Conservation (phyloP, 495 filamentous ascomycete genomes). For the Aspergillus baeticus region DNA sequence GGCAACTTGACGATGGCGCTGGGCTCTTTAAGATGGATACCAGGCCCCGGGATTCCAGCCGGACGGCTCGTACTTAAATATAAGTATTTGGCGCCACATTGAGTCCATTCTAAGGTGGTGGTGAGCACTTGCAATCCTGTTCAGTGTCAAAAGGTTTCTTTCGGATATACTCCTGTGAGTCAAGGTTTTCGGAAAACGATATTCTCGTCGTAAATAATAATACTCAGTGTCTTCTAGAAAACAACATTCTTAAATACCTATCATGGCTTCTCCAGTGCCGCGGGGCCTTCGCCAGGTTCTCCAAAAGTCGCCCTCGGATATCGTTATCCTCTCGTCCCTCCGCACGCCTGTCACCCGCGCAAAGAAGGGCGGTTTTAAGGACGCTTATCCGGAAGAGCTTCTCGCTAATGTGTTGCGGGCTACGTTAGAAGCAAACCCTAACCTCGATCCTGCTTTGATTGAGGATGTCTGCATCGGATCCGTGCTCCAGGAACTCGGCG, state of each 20-base stretch:
- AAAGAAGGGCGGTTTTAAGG: conserved; percentile 78
- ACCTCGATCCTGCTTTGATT: conserved; percentile 68
- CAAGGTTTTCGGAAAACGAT: not conserved
- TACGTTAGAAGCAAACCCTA: conserved; percentile 72
- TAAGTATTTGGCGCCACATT: conserved; percentile 11
- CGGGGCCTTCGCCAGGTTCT: conserved; percentile 75
- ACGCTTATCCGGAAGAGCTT: conserved; percentile 88
- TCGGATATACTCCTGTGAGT: not conserved
- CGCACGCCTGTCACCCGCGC: conserved; percentile 83
- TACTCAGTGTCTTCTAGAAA: too few relatives aligned
- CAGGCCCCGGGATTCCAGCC: conserved; percentile 32
- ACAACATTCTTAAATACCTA: not conserved
- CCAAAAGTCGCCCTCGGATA: conserved; percentile 73
- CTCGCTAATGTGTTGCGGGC: conserved; percentile 79
- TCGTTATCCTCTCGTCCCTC: conserved; percentile 84
- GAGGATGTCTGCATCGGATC: conserved; percentile 84
- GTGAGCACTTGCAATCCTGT: not conserved
- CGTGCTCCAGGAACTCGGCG: conserved; percentile 86
- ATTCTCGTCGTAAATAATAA: not conserved
- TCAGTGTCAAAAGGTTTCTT: conserved; percentile 4
- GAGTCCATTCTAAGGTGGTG: not conserved
- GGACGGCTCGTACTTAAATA: conserved; percentile 20
- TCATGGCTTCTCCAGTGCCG: conserved; percentile 56
- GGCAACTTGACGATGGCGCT: conserved; percentile 24
- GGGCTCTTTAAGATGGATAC: conserved; percentile 22